Evolutionary conservation across 352 stramenopile genomes (phyloP), one percentile per base, ranked within the genome.

Genomic region (Pythium rhizo-oryzae): DNA sequence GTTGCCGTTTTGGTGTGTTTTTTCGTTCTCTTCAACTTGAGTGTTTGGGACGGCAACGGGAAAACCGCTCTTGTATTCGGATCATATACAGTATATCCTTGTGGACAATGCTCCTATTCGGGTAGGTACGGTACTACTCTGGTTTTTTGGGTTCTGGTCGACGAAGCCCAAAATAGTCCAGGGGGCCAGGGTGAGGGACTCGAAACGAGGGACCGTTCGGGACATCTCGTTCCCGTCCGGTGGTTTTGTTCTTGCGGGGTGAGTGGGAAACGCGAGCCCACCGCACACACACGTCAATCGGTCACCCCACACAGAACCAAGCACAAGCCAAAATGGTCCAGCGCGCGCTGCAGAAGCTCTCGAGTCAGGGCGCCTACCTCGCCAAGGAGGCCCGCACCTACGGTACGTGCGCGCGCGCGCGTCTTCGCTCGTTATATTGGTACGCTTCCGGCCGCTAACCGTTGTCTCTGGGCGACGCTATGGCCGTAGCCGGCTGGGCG

Each of bases 331-430:
- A 33, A 74, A 82, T 82, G 76, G 72, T 70, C 46, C 57, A 75
- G 43, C 66, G 70, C 50, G 60, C 73, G 52, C 49, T 82, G 63
- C 59, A 78, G 67, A 80, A 80, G 72, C 51, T 82, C 41, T 62
- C 76, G 21, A 74, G 44, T 65, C 76, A 82, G 70, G 60, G 82
- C 47, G 76, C 69, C 41, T 67, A 86, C 73, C 46, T 88, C 52
- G 75, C 76, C 28, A 85, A 89, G 77, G 82, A 92, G 55, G 70
- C 78, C 66, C 66, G 68, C 60, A 59, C 56, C 43, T 79, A 75
- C 72, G 73, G 84, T 92, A 72, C 64, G 82, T n/a, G n/a, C n/a
- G n/a, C n/a, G n/a, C n/a, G n/a, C 46, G 13, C 51, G 30, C 24
- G 19, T 47, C n/a, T 39, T 51, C 35, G 52, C 16, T 68, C 24